Evolutionary conservation across 2,329 filamentous ascomycete species (phyloP), one percentile per base, ranked within the genome.

Genomic region (Phymatotrichopsis omnivora): DNA sequence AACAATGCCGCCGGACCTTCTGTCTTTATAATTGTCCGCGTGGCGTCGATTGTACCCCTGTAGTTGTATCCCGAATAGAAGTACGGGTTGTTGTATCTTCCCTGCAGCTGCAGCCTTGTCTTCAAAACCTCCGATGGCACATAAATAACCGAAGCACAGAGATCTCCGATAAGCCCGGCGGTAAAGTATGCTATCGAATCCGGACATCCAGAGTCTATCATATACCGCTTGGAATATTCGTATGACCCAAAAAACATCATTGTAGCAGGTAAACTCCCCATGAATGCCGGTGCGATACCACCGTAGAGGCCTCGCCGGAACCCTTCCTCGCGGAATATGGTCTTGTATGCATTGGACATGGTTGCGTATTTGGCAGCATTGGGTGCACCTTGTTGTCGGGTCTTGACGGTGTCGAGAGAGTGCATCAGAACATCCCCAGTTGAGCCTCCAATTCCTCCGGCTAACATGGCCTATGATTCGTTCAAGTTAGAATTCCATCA

Each of bases 371-470:
- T 93, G 1, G 91, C 82, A 17, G 91, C 91, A 50, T 94, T 75
- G 33, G 89, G 87, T 61, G 96, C 91, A 60, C 89, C 91, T 66
- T 98, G 91, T 64, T 98, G 93, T 57, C 91, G 77, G 35, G 91
- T 98, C 68, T 98, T 98, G 59, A 98, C 91, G 1, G 91, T 98
- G 65, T 98, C 91, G 60, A 98, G 75, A 34, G 89, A 96, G 68
- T 98, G 91, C 91, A 98, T 98, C 56, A 98, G 70, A 74, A 98
- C 82, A 65, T 98, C 91, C 48, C 93, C 91, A 45, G 82, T 93
- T 12, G 84, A 87, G 42, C 91, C 91, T 60, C 93, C 91, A 42
- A 93, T 70, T 49, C 89, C 91, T 60, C 91, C 91, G 25, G 91
- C 91, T 60, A 98, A 72, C 87, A 96, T 98, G 63, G 45, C 48